phyloP scores from a whole-genome alignment of 352 stramenopile genomes.

The Phytophthora niederhauseri region DNA sequence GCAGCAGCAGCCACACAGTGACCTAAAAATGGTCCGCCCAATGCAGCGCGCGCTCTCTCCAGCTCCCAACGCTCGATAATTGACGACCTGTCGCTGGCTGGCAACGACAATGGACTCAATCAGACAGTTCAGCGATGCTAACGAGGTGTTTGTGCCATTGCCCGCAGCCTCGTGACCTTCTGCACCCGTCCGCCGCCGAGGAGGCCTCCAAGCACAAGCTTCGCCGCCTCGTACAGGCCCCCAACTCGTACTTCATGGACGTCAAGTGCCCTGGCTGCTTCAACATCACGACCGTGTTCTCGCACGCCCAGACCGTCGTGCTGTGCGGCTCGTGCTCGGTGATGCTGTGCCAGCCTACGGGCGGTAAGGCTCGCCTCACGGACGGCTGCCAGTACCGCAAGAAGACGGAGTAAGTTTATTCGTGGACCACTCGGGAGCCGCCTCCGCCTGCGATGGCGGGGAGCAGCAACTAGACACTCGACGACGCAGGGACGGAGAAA shows the following conservation, averaged over 20 bases:
- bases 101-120: not conserved
- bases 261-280: constrained; percentile 99
- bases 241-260: constrained; percentile 99
- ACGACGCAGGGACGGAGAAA: constrained; percentile 35
- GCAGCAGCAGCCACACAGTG: not conserved
- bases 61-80: not conserved
- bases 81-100: not conserved
- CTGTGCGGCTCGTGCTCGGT: constrained; percentile 97
- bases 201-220: constrained; percentile 99
- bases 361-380: constrained; percentile 97
- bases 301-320: constrained; percentile 98
- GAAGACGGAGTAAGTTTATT: constrained; percentile 97
- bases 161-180: constrained; percentile 92
- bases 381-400: constrained; percentile 99
- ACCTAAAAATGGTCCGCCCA: not conserved
- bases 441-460: not conserved
- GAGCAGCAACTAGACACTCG: constrained; percentile 36
- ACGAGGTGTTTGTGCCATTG: constrained; percentile 14
- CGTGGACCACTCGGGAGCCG: constrained; percentile 24
- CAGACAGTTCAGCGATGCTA: constrained; percentile 9
- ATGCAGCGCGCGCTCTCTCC: constrained; percentile 8
- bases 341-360: constrained; percentile 99
- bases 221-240: constrained; percentile 98
- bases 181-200: constrained; percentile 95
- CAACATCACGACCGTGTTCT: constrained; percentile 99